Base-by-base conservation (phyloP, 1,284 basidiomycete genomes). In the Microbotryum intermedium region DNA sequence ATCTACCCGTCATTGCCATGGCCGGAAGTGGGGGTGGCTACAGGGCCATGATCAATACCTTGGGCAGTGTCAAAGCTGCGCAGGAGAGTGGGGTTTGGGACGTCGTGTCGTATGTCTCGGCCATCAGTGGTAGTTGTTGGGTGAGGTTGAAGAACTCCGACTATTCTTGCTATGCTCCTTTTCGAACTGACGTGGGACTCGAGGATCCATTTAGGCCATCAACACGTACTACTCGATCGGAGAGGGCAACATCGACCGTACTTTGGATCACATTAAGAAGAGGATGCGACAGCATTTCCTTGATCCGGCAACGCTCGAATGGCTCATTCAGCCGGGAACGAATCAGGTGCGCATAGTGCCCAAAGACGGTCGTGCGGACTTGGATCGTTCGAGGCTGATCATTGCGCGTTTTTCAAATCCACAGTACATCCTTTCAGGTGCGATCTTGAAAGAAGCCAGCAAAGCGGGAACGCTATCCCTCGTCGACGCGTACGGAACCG, bases 1-100 rank as follows among this genome's bases (percentile, higher is more conserved):
- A 79, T 62, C 43, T 79, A n/a, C 77, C 77, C 1, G 72, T 76
- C 6, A 72, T 79, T 5, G 76, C 76, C 0, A 72, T 79, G 28
- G 77, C 77, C 1, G 76, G 75, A 2, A 77, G 75, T 23, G 77
- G 77, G 7, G 77, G 77, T 57, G 77, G 77, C 69, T 62, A 61
- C 34, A 61, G 54, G 23, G 76, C 77, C 9, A 77, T 77, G 76
- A 66, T 76, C 48, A 77, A 77, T 56, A 78, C 77, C n/a, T 66
- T 72, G 11, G 77, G 76, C 1, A 75, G 74, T 2, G 63, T 79
- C 5, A 60, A 69, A 20, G 76, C 71, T 3, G 76, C 77, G 0
- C 59, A 76, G 44, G 63, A 71, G 9, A 62, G 64, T 0, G 77
- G 77, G 2, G 48, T 78, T 0, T 66, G 77, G 7, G 74, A 76